Conservation (phyloP, 2,329 filamentous ascomycete species). For the Cercospora sp. region DNA sequence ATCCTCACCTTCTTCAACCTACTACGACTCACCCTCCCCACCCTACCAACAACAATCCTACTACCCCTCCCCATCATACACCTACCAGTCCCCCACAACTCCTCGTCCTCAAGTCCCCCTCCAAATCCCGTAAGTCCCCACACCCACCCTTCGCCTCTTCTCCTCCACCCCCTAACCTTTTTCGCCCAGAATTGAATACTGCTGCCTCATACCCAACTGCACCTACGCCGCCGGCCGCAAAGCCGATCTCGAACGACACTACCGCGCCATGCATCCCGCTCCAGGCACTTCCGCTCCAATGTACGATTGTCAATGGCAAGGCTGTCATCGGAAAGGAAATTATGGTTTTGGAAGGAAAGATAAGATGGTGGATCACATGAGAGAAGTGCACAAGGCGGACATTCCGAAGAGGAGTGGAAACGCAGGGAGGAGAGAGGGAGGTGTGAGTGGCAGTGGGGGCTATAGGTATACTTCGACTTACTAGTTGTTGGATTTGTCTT, state of each 20-base stretch:
- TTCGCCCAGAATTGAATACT: constrained; percentile 3
- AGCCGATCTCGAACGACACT: constrained; percentile 53
- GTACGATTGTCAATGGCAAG: constrained; percentile 47
- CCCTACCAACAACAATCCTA: constrained; percentile 3
- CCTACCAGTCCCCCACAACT: not conserved
- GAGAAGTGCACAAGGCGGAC: constrained; percentile 56
- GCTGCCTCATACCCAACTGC: constrained; percentile 21
- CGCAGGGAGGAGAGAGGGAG: not conserved
- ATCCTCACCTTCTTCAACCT: not conserved
- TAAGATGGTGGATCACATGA: constrained; percentile 58
- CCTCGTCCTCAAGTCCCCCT: not conserved
- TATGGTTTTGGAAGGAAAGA: constrained; percentile 58
- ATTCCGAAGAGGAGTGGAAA: constrained; percentile 39
- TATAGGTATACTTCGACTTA: too few species aligned
- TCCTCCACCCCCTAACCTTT: not conserved
- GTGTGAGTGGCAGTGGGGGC: not conserved
- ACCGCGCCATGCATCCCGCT: constrained; percentile 48
- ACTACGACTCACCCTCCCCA: constrained; percentile 7
- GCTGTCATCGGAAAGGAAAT: constrained; percentile 46
- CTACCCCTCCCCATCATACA: not conserved
- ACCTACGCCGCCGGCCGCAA: constrained; percentile 44
- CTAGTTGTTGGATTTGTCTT: too few species aligned
- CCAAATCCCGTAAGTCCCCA: not conserved
- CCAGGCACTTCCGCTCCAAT: constrained; percentile 32
- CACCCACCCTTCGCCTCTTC: not conserved